phyloP scores from a whole-genome alignment of 106 monocot genomes.

The Dioscorea alata region DNA sequence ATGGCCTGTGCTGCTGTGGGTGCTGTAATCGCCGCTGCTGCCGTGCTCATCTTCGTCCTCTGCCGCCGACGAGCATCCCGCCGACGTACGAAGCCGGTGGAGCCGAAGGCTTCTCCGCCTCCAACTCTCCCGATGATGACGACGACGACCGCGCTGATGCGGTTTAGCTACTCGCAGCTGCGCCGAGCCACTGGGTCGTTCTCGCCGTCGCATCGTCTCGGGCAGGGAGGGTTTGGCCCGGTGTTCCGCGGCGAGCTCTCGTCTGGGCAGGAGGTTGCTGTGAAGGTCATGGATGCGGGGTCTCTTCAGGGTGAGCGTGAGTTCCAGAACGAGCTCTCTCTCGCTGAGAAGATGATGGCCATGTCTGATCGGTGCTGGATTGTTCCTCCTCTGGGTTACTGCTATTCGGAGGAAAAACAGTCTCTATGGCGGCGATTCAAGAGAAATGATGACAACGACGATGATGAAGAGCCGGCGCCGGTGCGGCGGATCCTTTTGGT shows the following conservation, averaged over 20 bases:
- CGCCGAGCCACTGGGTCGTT: slow-evolving; percentile 51
- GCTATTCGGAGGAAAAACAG: not conserved
- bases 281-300: slow-evolving; percentile 82
- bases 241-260: slow-evolving; percentile 56
- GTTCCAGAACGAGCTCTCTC: slow-evolving; percentile 82
- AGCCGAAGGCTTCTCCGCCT: not conserved
- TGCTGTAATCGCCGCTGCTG: not conserved
- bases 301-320: slow-evolving; percentile 90
- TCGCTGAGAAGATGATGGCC: slow-evolving; percentile 34
- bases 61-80: slow-evolving; percentile 8
- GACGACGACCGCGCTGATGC: slow-evolving; percentile 15
- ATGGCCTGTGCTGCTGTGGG: not conserved
- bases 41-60: slow-evolving; percentile 1
- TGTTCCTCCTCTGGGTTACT: slow-evolving; percentile 53
- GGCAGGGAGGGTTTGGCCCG: slow-evolving; percentile 77
- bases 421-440: not conserved
- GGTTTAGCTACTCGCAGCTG: slow-evolving; percentile 56
- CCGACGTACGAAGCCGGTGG: not conserved
- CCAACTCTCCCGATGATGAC: not conserved
- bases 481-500: slow-evolving; percentile 47
- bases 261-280: slow-evolving; percentile 46
- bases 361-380: slow-evolving; percentile 16
- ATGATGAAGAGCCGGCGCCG: slow-evolving; percentile 15
- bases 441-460: not conserved
- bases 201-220: slow-evolving; percentile 36